These are phyloP conservation scores for Pichia sp. DNA, from an alignment of 1,139 yeast genomes.

Conservation along the genomic window DNA sequence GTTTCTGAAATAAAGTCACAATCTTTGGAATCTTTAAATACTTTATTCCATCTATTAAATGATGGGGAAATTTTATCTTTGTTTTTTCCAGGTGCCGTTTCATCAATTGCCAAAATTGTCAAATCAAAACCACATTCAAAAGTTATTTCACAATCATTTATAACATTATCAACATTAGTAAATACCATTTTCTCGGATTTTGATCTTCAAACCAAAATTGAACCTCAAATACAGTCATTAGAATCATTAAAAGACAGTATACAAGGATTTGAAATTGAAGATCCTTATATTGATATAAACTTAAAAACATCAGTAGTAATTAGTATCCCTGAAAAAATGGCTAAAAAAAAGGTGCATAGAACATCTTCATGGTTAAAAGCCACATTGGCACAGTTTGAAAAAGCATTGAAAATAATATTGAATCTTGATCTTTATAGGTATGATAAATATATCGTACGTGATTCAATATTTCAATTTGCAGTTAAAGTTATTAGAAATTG, in stretches of 20 bases:
- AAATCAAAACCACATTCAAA: constrained; percentile 35
- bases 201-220: constrained; percentile 25
- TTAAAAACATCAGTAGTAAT: constrained; percentile 11
- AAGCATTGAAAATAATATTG: constrained; percentile 35
- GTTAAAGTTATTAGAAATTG: constrained; percentile 29
- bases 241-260: constrained; percentile 16
- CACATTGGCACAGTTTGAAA: constrained; percentile 53
- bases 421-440: constrained; percentile 18
- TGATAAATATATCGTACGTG: constrained; percentile 32
- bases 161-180: constrained; percentile 32
- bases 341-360: constrained; percentile 34
- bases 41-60: constrained; percentile 32
- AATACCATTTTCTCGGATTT: constrained; percentile 37
- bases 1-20: constrained; percentile 31
- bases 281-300: not conserved
- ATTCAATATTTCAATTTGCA: constrained; percentile 30
- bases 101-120: constrained; percentile 41
- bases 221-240: constrained; percentile 9
- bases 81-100: constrained; percentile 53
- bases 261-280: not conserved
- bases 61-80: constrained; percentile 49
- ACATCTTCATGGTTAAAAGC: constrained; percentile 58
- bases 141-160: constrained; percentile 33
- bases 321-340: constrained; percentile 19
- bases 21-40: constrained; percentile 33